Percentiles rank a stretch among this genome's conserved stretches.
Conservation (phyloP, 768 basidiomycete species). For the Lentinula detonsa region DNA sequence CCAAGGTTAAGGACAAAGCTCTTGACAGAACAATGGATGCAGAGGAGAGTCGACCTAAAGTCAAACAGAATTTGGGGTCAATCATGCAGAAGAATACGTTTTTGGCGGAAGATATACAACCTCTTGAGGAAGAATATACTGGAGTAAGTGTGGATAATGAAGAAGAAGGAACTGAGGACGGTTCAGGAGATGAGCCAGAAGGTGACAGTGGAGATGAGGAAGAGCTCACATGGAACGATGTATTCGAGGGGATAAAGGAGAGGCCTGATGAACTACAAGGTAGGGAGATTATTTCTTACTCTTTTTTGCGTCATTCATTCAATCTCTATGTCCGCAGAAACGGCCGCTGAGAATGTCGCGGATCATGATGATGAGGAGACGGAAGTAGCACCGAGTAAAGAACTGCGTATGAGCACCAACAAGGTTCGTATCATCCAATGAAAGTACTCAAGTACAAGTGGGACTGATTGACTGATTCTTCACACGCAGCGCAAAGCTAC, state of each 20-base stretch:
- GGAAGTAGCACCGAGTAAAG: conserved; percentile 39
- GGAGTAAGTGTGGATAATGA: conserved; percentile 33
- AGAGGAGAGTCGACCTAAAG: conserved; percentile 38
- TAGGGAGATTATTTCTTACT: neutral
- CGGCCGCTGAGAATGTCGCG: neutral
- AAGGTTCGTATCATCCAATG: conserved; percentile 46
- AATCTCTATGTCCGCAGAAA: neutral
- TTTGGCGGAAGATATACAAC: conserved; percentile 74
- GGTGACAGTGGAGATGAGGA: conserved; percentile 26
- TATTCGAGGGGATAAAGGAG: conserved; percentile 58
- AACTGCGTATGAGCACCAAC: conserved; percentile 85
- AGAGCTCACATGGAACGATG: conserved; percentile 78
- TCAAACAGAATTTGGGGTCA: conserved; percentile 81
- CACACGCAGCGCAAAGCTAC: conserved; percentile 68
- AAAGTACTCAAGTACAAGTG: neutral
- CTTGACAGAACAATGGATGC: conserved; percentile 25
- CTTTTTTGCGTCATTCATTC: neutral
- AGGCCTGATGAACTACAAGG: conserved; percentile 10
- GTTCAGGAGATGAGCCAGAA: conserved; percentile 31
- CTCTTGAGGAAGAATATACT: conserved; percentile 39
- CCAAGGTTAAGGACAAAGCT: conserved; percentile 53
- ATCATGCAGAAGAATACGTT: conserved; percentile 89
- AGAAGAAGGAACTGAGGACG: conserved; percentile 32
- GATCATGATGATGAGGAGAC: conserved; percentile 6
- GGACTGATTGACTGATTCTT: neutral